Evolutionary conservation across 768 basidiomycete species (phyloP).

Genomic region (Coprinopsis strossmayeri): DNA sequence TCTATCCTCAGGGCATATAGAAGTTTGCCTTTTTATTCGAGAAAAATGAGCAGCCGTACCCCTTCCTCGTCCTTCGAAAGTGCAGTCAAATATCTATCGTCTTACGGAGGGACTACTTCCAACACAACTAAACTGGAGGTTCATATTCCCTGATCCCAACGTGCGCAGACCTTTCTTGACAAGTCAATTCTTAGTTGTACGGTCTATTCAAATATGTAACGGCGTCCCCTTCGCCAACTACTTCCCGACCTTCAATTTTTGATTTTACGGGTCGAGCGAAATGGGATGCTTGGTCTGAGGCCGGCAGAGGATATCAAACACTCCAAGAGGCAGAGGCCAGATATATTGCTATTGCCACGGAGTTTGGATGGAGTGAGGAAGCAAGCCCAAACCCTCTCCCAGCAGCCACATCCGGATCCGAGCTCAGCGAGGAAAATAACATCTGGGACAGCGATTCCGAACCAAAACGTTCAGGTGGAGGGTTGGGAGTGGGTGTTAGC

Average conservation of each 20-base stretch:
- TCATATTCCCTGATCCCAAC: slow-evolving; percentile 21
- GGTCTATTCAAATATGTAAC: slow-evolving; percentile 77
- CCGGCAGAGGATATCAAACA: slow-evolving; percentile 40
- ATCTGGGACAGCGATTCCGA: slow-evolving; percentile 37
- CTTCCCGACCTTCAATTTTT: slow-evolving; percentile 65
- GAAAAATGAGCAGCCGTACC: slow-evolving; percentile 8
- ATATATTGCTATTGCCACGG: slow-evolving; percentile 64
- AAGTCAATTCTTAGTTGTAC: slow-evolving; percentile 56
- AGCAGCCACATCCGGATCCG: slow-evolving; percentile 2
- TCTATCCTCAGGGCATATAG: background rate
- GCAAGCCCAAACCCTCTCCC: slow-evolving; percentile 2
- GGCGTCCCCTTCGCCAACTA: slow-evolving; percentile 44
- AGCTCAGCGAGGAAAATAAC: slow-evolving; percentile 23
- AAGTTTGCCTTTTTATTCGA: background rate
- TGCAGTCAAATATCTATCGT: slow-evolving; percentile 57
- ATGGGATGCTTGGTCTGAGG: slow-evolving; percentile 76
- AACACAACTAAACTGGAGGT: slow-evolving; percentile 73
- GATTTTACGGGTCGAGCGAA: slow-evolving; percentile 77
- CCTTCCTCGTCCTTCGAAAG: slow-evolving; percentile 39
- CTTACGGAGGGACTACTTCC: slow-evolving; percentile 50
- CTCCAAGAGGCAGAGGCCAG: slow-evolving; percentile 46
- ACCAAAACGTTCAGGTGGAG: slow-evolving; percentile 23
- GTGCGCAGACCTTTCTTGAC: background rate
- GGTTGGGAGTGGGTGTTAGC: slow-evolving; percentile 63
- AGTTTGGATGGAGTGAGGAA: slow-evolving; percentile 60